A percentile compares a stretch with the other conserved stretches of the same genome.
Conservation (phyloP, 1,139 yeast species). For the Magnusiomyces suaveolens region DNA sequence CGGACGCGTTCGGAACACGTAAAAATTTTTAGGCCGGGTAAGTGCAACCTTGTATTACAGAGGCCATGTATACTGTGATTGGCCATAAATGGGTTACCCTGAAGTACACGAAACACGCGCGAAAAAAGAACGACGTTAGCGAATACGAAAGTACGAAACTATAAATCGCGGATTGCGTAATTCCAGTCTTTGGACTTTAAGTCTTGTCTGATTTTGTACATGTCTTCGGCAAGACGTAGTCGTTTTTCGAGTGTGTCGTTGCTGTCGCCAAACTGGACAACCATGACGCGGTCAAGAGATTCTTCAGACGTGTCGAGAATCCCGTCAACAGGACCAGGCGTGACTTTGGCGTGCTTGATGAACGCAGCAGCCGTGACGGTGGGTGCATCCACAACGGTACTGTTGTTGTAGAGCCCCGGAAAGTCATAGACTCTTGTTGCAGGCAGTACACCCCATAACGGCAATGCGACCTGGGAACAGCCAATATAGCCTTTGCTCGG, state of each 20-base stretch:
- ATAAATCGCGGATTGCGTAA: conserved; percentile 7
- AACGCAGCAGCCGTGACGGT: neutral
- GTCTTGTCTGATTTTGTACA: conserved; percentile 17
- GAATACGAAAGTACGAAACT: too few relatives aligned
- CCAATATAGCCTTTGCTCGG: conserved; percentile 11
- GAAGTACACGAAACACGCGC: too few relatives aligned
- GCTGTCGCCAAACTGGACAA: conserved; percentile 3
- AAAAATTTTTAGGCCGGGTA: too few relatives aligned
- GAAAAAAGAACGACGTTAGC: too few relatives aligned
- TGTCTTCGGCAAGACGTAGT: conserved; percentile 15
- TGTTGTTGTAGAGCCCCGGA: neutral
- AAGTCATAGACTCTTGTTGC: conserved; percentile 3
- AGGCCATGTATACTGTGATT: too few relatives aligned
- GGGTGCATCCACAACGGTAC: neutral
- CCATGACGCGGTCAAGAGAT: conserved; percentile 3
- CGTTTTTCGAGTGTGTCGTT: conserved; percentile 8
- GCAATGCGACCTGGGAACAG: conserved; percentile 13
- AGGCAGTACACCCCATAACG: conserved; percentile 10
- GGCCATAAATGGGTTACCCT: too few relatives aligned
- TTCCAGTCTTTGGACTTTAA: conserved; percentile 16
- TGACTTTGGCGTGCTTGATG: neutral
- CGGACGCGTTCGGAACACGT: too few relatives aligned
- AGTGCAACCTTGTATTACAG: too few relatives aligned
- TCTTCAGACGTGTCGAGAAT: conserved; percentile 7
- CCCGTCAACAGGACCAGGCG: conserved; percentile 8